Base-by-base conservation (phyloP, 768 basidiomycete species). In the Lentinula sp. region DNA sequence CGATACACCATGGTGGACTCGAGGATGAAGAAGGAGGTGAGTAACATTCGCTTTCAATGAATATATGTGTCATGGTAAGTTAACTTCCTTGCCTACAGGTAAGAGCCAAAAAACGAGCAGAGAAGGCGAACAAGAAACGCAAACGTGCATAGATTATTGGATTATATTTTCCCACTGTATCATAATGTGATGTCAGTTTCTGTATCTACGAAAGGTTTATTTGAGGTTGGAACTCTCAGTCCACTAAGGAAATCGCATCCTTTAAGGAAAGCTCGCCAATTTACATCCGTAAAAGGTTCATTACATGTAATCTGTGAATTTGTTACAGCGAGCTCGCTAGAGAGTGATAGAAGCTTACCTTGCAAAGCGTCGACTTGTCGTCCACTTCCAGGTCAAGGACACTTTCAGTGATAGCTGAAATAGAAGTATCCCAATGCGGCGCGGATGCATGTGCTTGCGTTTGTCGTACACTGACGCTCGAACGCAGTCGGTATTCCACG, bases 1-100 rank as follows among this genome's bases (percentile, higher is more conserved):
- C 84, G 91, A 52, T 98, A 97, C 73, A 78, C 87, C 42, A 97
- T 97, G 93, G 93, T 96, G 1, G 95, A 97, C 73, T 76, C 93
- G 4, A 80, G 95, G 65, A 94, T 95, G 89, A 91, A 83, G 73
- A 97, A 95, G 83, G 92, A 94, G 84, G 91, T 90, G 46, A 39
- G 81, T 71, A 49, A 32, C 23, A 16, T 8, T 4, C 8, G 64
- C 50, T 45, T 48, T 5, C 52, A 58, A 46, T 55, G 40, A 11
- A 39, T 59, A 46, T 9, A 49, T 39, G n/a, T 65, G 39, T 66
- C 59, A 65, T 65, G 42, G 65, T 57, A 65, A 9, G 11, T 16
- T n/a, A 35, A 37, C 35, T 56, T 56, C 23, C 23, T 57, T 52
- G 42, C 62, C 39, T 23, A 52, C 65, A 96, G 91, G 73, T 91